Evolutionary conservation across 768 basidiomycete species (phyloP).

Genomic region (Suillus sp.): DNA sequence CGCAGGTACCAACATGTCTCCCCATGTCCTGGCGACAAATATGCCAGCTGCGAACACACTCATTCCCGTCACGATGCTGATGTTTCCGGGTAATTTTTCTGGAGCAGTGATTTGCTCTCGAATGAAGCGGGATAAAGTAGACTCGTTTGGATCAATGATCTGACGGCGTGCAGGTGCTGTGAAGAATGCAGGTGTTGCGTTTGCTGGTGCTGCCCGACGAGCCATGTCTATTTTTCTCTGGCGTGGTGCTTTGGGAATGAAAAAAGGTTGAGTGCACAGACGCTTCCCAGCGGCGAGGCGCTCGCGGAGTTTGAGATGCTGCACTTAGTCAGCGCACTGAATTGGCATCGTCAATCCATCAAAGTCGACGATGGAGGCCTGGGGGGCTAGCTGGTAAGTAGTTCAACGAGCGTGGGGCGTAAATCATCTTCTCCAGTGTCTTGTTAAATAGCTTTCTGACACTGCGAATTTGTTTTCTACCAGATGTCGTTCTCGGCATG

Average conservation of each 20-base stretch:
- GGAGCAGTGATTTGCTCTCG: constrained; percentile 70
- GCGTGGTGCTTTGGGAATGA: background rate
- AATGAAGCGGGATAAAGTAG: constrained; percentile 53
- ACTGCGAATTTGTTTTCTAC: constrained; percentile 4
- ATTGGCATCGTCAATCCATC: background rate
- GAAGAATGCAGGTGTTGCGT: constrained; percentile 52
- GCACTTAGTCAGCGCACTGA: background rate
- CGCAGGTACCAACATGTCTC: constrained; percentile 73
- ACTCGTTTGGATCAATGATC: constrained; percentile 61
- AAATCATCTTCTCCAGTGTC: background rate
- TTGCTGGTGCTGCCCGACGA: constrained; percentile 63
- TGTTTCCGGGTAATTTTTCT: constrained; percentile 74
- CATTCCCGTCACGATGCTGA: constrained; percentile 67
- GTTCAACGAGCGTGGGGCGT: background rate
- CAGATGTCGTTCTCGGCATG: background rate
- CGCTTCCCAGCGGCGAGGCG: background rate
- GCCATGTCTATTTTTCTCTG: constrained; percentile 51
- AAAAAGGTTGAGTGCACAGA: background rate
- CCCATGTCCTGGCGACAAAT: constrained; percentile 72
- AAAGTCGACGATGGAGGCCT: background rate
- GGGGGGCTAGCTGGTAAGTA: background rate
- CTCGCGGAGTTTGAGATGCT: constrained; percentile 11
- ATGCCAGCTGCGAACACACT: constrained; percentile 73
- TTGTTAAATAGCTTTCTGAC: background rate
- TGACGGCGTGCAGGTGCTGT: constrained; percentile 42